phyloP scores from a whole-genome alignment of 148 eudicot species.

The Rhododendron kiyosumense region DNA sequence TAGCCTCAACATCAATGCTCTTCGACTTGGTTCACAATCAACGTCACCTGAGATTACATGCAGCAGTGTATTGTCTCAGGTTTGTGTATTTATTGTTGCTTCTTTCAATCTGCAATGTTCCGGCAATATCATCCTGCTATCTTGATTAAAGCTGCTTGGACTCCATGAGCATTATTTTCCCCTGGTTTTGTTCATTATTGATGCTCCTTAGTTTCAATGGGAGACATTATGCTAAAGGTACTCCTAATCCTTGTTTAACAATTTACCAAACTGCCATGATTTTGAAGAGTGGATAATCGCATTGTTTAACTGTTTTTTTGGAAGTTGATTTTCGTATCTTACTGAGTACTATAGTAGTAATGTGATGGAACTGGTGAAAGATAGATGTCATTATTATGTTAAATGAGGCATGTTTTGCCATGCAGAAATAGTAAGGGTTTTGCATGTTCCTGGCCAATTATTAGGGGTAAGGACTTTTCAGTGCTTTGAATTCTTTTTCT shows the following conservation, averaged over 20 bases:
- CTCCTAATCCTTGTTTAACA: background rate
- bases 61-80: slow-evolving; percentile 43
- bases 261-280: background rate
- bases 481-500: background rate
- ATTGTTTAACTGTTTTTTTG: background rate
- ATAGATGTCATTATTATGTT: background rate
- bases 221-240: background rate
- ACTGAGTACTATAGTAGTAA: background rate
- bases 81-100: slow-evolving; percentile 13
- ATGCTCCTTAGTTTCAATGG: background rate
- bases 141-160: background rate
- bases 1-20: slow-evolving; percentile 30
- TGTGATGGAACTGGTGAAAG: background rate
- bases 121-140: background rate
- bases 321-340: background rate
- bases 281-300: background rate
- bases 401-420: background rate
- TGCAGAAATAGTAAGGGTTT: background rate
- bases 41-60: slow-evolving; percentile 29
- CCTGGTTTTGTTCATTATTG: background rate
- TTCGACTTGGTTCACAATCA: slow-evolving; percentile 21
- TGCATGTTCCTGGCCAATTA: background rate
- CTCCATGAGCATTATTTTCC: background rate
- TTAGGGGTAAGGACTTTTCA: background rate
- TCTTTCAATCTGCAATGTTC: background rate